Base-by-base conservation (phyloP, 495 filamentous ascomycete species). In the Trichoderma virens region DNA sequence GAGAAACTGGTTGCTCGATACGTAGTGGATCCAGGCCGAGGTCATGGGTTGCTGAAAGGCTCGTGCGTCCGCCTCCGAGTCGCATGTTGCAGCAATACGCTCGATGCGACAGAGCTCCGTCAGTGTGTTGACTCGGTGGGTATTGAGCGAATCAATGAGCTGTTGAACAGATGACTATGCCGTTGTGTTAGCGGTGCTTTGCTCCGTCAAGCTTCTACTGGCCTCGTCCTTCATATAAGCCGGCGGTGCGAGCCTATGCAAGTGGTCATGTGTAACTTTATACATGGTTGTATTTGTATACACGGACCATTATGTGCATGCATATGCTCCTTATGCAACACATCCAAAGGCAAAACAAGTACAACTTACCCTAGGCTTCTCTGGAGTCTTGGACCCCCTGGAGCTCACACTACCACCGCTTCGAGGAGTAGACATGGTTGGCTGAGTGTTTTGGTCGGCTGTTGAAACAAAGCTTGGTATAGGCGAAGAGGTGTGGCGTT, bases 81-180 rank as follows among this genome's bases (percentile, higher is more conserved):
- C 78, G 65, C 84, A 75, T 25, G 75, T 70, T 2, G 84, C 80
- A 43, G 88, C 83, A 18, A 85, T 76, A 28, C 84, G 83, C 73
- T 92, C 89, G 69, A 91, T 87, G 8, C 88, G 86, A 68, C 89
- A 85, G 25, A 92, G 79, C 63, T 90, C 89, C 2, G 86, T 87
- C 9, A 92, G 74, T 13, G 89, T 91, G 70, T 90, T 92, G 70
- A 90, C 76, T 9, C 84, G 82, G 65, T 86, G 87, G 8, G 85
- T 84, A 20, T 77, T 79, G 11, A 92, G 78, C 4, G 79, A 80
- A 27, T 81, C 76, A 51, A 82, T 81, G 39, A 82, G 74, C 59
- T 81, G 75, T 35, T 72, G 70, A 54, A 67, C 63, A 0, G 75
- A 74, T 18, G 66, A 71, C 69, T 72, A 14, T 5, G 13, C 23